Base-by-base conservation (phyloP, 148 eudicot species). In the Rhododendron griersonianum region DNA sequence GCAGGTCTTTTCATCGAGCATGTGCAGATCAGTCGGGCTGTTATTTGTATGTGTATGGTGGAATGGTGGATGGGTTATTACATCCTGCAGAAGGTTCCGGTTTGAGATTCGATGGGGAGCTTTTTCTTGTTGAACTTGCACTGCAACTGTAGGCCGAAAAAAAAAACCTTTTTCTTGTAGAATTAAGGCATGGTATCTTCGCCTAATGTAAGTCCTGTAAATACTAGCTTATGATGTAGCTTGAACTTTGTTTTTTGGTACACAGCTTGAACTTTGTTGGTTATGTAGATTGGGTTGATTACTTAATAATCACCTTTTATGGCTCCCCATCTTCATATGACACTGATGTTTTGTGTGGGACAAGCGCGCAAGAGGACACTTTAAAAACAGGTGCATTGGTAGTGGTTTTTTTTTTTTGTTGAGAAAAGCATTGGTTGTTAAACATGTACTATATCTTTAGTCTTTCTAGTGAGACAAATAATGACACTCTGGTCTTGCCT, bases 1-100 rank as follows among this genome's bases (percentile, higher is more conserved):
- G 96, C 35, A 94, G 98, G 61, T 98, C 99, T 0, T 98, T 98
- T 87, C 99, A 98, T 82, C 91, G 93, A 79, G 96, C 96, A 16
- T 98, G 98, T 82, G 89, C 94, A 11, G 96, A 98, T 89, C 87
- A 89, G 83, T 91, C 98, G 15, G 99, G 99, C 33, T 91, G 92
- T 44, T 89, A 89, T 44, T 48, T 98, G 89, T 95, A 92, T 82
- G 91, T 93, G 39, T 94, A 91, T 88, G 99, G 99, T 44, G 99
- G 99, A 81, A 98, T 98, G 99, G 92, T 95, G 16, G 94, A 98
- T 87, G 98, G 97, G 55, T 45, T 90, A 37, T 73, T 91, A 81
- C 90, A 91, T 61, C 95, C 98, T 73, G 90, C 89, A 13, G 98
- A 91, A 84, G 25, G 93, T 39, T 89, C 91, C 5, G 98, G 96